Percentiles rank a stretch among this genome's conserved stretches.
Conservation (phyloP, 805 yeast species). For the Candida michaelii region DNA sequence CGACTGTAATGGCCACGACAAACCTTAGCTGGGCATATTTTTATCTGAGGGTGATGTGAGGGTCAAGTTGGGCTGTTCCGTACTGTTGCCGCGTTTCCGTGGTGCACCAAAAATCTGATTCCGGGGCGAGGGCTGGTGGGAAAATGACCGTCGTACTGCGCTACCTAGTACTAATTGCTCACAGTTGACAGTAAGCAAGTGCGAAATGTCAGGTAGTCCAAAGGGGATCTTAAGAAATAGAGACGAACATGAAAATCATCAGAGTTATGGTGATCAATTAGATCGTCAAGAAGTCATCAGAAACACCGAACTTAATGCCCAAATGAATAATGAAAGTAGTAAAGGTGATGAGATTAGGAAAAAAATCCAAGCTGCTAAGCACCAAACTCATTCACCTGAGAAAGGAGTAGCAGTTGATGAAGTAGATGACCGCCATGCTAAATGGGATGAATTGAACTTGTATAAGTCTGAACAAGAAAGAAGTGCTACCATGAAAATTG, state of each 20-base stretch:
- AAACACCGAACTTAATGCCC: conserved; percentile 76
- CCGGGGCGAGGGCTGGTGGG: too few species aligned
- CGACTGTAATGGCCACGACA: too few species aligned
- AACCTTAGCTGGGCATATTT: too few species aligned
- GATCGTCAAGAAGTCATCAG: conserved; percentile 72
- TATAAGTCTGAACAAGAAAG: conserved; percentile 71
- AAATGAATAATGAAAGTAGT: conserved; percentile 34
- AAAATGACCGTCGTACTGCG: too few species aligned
- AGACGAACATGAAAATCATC: conserved; percentile 19
- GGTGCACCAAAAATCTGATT: too few species aligned
- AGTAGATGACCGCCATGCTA: conserved; percentile 42
- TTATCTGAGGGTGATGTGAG: too few species aligned
- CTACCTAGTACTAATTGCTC: too few species aligned
- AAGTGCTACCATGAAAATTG: conserved; percentile 75
- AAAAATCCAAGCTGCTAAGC: conserved; percentile 40
- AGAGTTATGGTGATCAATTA: conserved; percentile 22
- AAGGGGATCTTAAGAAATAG: conserved; percentile 58
- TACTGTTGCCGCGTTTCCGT: too few species aligned
- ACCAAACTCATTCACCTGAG: conserved; percentile 5
- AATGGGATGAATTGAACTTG: conserved; percentile 85
- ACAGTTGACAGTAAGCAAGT: too few species aligned
- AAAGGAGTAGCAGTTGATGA: conserved; percentile 1
- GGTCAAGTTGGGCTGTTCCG: too few species aligned
- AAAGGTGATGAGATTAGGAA: conserved; percentile 49
- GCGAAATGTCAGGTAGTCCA: conserved; percentile 15